phyloP scores from a whole-genome alignment of 768 basidiomycete species.

The Tephrocybe sp. region DNA sequence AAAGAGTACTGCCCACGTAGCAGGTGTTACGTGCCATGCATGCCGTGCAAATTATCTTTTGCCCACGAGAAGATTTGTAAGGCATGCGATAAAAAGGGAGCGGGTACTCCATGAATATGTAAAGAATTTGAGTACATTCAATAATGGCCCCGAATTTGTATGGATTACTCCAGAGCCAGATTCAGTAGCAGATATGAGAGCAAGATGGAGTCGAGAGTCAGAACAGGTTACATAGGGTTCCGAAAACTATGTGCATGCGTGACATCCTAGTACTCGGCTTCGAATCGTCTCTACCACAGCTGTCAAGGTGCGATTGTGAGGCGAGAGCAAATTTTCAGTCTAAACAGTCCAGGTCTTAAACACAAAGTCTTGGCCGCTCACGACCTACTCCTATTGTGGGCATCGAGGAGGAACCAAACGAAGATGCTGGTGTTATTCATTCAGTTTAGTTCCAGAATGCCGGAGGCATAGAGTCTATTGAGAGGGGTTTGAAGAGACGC shows the following conservation, averaged over 20 bases:
- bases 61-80: constrained; percentile 16
- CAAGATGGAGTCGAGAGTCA: constrained; percentile 1
- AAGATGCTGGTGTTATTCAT: constrained; percentile 2
- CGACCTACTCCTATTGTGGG: not conserved
- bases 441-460: not conserved
- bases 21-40: constrained; percentile 17
- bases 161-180: constrained; percentile 7
- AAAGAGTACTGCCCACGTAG: constrained; percentile 15
- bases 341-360: not conserved
- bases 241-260: not conserved
- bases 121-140: not conserved
- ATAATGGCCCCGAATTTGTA: not conserved
- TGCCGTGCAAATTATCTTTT: constrained; percentile 18
- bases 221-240: not conserved
- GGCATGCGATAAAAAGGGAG: constrained; percentile 4
- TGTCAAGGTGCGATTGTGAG: not conserved
- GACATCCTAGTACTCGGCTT: no score
- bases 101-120: not conserved
- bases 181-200: constrained; percentile 5
- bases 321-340: not conserved
- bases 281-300: no score
- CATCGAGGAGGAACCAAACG: constrained; percentile 3
- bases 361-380: not conserved
- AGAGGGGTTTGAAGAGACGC: not conserved
- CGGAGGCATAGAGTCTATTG: not conserved